Evolutionary conservation across 176 grass and related monocot species (phyloP), one percentile per base, ranked within the genome.

Genomic region (Themeda triandra): DNA sequence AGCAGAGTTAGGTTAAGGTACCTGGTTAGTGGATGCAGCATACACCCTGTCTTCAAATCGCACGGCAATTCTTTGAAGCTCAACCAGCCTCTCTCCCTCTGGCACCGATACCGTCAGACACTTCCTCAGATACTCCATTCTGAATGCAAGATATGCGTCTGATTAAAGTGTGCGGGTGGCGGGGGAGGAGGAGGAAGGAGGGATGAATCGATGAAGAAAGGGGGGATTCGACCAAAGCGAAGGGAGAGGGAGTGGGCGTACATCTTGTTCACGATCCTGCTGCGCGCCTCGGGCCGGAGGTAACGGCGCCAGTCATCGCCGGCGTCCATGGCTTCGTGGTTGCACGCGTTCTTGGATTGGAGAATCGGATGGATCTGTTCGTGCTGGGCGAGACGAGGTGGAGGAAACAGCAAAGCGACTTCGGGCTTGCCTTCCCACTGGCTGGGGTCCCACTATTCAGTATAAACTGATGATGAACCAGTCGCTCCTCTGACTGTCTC

Each of bases 211-310:
- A n/a, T n/a, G 10, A 5, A 10, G 56, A 12, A 25, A 27, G 14
- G 24, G 66, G 15, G n/a, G 2, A 40, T 37, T 11, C 5, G 39
- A 24, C n/a, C 12, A 40, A 39, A 39, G 40, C 23, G 6, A 23
- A 4, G 12, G 64, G 6, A 4, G 21, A 27, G n/a, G 68, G 27
- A 17, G 23, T 9, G 40, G 60, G 30, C 76, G 8, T 59, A 95
- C 96, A 95, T 95, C 87, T 89, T 95, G 7, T 92, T 95, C 46
- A 98, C 91, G 59, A 94, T 89, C 84, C 83, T 90, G 74, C 9
- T 69, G 44, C 96, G 93, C 17, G 86, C 87, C 63, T 87, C 89
- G 13, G 87, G 86, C 70, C 82, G 87, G 59, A 98, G 86, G 32
- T 92, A 87, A 35, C 14, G 2, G 53, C 96, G 89, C 96, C 93